Base-by-base conservation (phyloP, 192 early-diverging fungal genomes). In the Phycomyces blakesleeanus region DNA sequence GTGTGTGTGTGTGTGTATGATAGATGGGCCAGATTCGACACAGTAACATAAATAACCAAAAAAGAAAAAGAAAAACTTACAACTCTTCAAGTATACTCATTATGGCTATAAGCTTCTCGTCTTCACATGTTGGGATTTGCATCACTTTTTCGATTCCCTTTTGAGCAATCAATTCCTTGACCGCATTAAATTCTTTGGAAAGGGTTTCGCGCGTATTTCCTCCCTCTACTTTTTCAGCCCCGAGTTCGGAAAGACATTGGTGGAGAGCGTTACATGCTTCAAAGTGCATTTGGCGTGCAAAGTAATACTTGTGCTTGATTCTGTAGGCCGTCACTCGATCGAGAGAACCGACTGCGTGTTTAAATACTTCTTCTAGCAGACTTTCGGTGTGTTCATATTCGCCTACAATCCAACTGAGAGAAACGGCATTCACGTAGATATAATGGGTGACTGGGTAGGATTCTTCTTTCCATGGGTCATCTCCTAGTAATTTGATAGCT, bases 21-120 rank as follows among this genome's bases (percentile, higher is more conserved):
- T n/a, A n/a, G n/a, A n/a, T n/a, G n/a, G 42, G 9, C 1, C 18
- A 61, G 14, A 8, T 21, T n/a, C n/a, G n/a, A n/a, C n/a, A n/a
- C n/a, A n/a, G n/a, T n/a, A n/a, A n/a, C n/a, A n/a, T n/a, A n/a
- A n/a, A n/a, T n/a, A n/a, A n/a, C n/a, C n/a, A n/a, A n/a, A n/a
- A n/a, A n/a, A n/a, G n/a, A n/a, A n/a, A n/a, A n/a, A n/a, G n/a
- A n/a, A n/a, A 44, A 14, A 20, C 49, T 56, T 51, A 59, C 68
- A 64, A 37, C 42, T 72, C 71, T 44, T 72, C 64, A 12, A 72
- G 22, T 34, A 72, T 63, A 6, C 55, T 41, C 52, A 72, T 55
- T 16, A 67, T 57, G 1, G 71, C 10, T 61, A 67, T 59, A 5
- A 62, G 44, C 12, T 44, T 49, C 3, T 5, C 18, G 14, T 57